Evolutionary conservation across 495 filamentous ascomycete species (phyloP).

Genomic region (Annulohypoxylon nitens): DNA sequence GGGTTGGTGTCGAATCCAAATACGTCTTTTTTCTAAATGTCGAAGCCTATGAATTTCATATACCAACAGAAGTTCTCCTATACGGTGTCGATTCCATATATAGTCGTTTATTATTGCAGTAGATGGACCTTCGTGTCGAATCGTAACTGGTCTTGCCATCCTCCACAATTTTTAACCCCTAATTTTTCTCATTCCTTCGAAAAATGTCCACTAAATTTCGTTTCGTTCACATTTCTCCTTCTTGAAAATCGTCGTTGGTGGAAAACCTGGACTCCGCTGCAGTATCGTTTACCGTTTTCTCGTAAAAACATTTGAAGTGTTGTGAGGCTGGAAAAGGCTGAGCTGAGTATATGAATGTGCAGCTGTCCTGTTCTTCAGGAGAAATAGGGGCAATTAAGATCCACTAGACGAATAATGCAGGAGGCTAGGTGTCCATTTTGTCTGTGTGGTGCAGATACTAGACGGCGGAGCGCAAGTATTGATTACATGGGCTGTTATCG

Average conservation of each 20-base stretch:
- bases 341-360: slow-evolving; percentile 5
- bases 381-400: slow-evolving; percentile 39
- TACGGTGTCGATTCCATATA: background rate
- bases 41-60: background rate
- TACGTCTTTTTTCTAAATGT: background rate
- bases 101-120: background rate
- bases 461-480: background rate
- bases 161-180: slow-evolving; percentile 16
- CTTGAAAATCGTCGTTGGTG: background rate
- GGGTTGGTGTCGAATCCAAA: background rate
- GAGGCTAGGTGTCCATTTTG: slow-evolving; percentile 41
- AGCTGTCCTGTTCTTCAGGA: slow-evolving; percentile 1
- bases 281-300: background rate
- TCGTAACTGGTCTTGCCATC: background rate
- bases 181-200: background rate
- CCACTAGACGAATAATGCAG: slow-evolving; percentile 36
- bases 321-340: slow-evolving; percentile 4
- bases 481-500: slow-evolving; percentile 19
- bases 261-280: background rate
- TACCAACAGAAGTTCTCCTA: background rate
- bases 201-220: background rate
- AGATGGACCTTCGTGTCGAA: background rate
- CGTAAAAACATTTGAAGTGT: background rate
- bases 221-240: background rate
- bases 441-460: slow-evolving; percentile 44